A percentile compares a stretch with the other conserved stretches of the same genome.
These are phyloP conservation scores for Dryas integrifolia DNA, from an alignment of 331 rosid genomes.

Conservation along the genomic window DNA sequence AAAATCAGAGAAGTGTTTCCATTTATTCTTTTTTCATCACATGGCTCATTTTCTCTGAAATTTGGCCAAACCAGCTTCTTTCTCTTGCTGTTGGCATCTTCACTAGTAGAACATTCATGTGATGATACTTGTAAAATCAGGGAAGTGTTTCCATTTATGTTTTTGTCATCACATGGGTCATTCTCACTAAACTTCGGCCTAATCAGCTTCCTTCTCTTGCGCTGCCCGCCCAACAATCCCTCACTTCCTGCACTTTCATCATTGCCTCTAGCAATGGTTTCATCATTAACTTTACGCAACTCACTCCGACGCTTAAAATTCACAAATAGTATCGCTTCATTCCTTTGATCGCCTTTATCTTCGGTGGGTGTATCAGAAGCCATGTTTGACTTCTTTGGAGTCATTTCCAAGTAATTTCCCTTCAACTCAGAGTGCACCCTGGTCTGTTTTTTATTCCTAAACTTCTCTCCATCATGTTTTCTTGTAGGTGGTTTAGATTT, in stretches of 20 bases:
- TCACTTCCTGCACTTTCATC: conserved; percentile 24
- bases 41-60: conserved; percentile 35
- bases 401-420: conserved; percentile 27
- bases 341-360: conserved; percentile 26
- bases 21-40: conserved; percentile 26
- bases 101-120: conserved; percentile 19
- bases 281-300: conserved; percentile 30
- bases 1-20: conserved; percentile 24
- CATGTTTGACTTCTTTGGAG: conserved; percentile 23
- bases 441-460: conserved; percentile 25
- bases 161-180: conserved; percentile 26
- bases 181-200: conserved; percentile 55
- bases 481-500: conserved; percentile 26
- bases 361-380: conserved; percentile 14
- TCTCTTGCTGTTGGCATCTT: conserved; percentile 31
- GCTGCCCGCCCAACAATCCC: conserved; percentile 20
- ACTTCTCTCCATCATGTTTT: conserved; percentile 21
- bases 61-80: conserved; percentile 71
- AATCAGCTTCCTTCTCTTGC: conserved; percentile 64
- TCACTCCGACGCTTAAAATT: conserved; percentile 60
- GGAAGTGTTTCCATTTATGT: conserved; percentile 23
- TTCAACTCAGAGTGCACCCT: conserved; percentile 18
- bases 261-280: conserved; percentile 18
- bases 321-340: conserved; percentile 24
- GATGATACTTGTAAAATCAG: conserved; percentile 20